Base-by-base conservation (phyloP, 257 asterid genomes). In the Solanum virginianum region DNA sequence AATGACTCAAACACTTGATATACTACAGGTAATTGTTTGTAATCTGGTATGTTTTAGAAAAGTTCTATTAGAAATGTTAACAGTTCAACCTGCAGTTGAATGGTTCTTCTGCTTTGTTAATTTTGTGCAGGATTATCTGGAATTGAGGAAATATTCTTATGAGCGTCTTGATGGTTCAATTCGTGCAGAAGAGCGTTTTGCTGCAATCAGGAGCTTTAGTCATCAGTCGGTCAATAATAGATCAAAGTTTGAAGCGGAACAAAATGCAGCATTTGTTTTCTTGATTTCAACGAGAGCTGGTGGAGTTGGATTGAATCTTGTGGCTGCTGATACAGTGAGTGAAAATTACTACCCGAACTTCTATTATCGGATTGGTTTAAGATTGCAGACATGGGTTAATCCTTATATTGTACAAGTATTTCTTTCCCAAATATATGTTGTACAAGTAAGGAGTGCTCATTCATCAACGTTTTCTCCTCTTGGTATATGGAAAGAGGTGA, bases 201-300 rank as follows among this genome's bases (percentile, higher is more conserved):
- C 95, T 82, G 98, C 98, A 70, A 94, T 94, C 86, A 92, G 97
- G 92, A 94, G 93, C 92, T 96, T 96, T 88, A 92, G 98, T 93
- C 90, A 85, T 82, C 90, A 82, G 56, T 85, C 91, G 56, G 77
- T 45, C 62, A 71, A 22, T 55, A 87, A 84, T 86, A 87, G 86
- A 85, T 89, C 84, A 51, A 79, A 80, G 86, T 82, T 72, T 59
- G 88, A 85, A 70, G 77, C 90, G 85, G 85, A 84, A 79, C 81
- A 88, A 75, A 80, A 82, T 86, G 87, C 86, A 80, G 90, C 98
- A 14, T 96, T 94, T 89, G 89, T 96, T 85, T 94, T 96, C 83
- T 87, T 96, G 92, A 96, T 96, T 85, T 96, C 99, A 85, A 96
- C 99, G 24, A 90, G 99, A 91, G 99, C 99, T 85, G 99, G 99